Evolutionary conservation across 2,329 filamentous ascomycete genomes (phyloP), one percentile per base, ranked within the genome.

Genomic region (Nemania sp.): DNA sequence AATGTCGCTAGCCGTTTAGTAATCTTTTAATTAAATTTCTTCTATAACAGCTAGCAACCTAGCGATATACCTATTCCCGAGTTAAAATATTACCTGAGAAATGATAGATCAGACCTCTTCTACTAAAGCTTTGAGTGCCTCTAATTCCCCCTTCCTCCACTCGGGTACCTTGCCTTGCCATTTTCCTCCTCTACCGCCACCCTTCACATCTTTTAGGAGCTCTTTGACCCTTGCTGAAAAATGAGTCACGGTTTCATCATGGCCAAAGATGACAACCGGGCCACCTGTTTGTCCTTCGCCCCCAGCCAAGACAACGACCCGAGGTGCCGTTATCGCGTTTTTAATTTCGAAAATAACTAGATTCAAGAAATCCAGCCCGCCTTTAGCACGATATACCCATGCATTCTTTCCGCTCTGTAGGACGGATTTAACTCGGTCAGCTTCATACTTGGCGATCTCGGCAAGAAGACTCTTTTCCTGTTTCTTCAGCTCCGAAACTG

Each of bases 401-500:
- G 43, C 43, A 47, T 47, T 47, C 43, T 47, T 47, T 24, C 43
- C 43, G n/a, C 43, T 47, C 43, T 47, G 43, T 15, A 47, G 5
- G 13, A 22, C 18, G 43, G 43, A 47, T 11, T 24, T 47, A n/a
- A 47, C 43, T 22, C 20, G 18, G 20, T 47, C 43, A 22, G 13
- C 43, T 47, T 47, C 43, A 47, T 22, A 47, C n/a, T 47, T 47
- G 43, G 43, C 43, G 43, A 47, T 47, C 4, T 47, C 43, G 6
- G 43, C 43, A 47, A 47, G 43, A 7, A 47, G 43, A 47, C n/a
- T 47, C 43, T 47, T 47, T 47, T 47, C 43, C 43, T 47, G 43
- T n/a, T 47, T 47, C n/a, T 47, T 47, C 20, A 47, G 20, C 18
- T 47, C 43, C 43, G 43, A 47, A 47, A 47, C 43, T 47, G 43